phyloP scores from a whole-genome alignment of 805 yeast species.

The Saccharomycopsis lassenensis region DNA sequence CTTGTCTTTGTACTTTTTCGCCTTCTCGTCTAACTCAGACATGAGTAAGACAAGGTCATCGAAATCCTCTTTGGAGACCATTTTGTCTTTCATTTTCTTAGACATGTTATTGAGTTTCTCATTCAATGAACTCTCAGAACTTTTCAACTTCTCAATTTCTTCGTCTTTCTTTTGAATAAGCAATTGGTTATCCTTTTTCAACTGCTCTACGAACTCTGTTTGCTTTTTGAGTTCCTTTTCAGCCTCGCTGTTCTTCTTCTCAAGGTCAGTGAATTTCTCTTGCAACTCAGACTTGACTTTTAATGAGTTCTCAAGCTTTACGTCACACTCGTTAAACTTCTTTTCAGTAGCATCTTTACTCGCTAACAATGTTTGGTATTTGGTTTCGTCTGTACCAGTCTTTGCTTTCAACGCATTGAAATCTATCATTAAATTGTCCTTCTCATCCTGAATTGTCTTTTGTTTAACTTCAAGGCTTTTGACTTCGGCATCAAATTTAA shows the following conservation, averaged over 20 bases:
- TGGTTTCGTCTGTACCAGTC: too few species aligned
- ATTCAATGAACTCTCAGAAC: not conserved
- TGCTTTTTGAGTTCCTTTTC: slow-evolving; percentile 2
- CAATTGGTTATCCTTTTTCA: slow-evolving; percentile 1
- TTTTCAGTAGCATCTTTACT: slow-evolving; percentile 1
- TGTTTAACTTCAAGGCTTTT: too few species aligned
- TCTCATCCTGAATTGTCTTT: too few species aligned
- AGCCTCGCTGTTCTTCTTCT: slow-evolving; percentile 11
- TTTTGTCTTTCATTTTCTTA: slow-evolving; percentile 1
- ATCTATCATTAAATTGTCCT: too few species aligned
- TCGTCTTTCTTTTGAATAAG: not conserved
- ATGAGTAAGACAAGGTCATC: slow-evolving; percentile 56
- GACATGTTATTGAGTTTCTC: not conserved
- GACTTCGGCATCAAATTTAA: too few species aligned
- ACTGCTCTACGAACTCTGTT: not conserved
- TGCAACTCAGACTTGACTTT: slow-evolving; percentile 21
- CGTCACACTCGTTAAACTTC: slow-evolving; percentile 1
- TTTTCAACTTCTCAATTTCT: slow-evolving; percentile 3
- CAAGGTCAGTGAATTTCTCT: slow-evolving; percentile 7
- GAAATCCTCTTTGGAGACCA: slow-evolving; percentile 38
- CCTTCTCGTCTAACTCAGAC: slow-evolving; percentile 52
- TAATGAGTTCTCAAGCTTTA: slow-evolving; percentile 21
- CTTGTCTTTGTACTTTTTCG: slow-evolving; percentile 34
- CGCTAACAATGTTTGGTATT: too few species aligned
- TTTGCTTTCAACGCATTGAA: too few species aligned